phyloP scores from a whole-genome alignment of 352 stramenopile genomes.

The Phytophthora tentaculata region DNA sequence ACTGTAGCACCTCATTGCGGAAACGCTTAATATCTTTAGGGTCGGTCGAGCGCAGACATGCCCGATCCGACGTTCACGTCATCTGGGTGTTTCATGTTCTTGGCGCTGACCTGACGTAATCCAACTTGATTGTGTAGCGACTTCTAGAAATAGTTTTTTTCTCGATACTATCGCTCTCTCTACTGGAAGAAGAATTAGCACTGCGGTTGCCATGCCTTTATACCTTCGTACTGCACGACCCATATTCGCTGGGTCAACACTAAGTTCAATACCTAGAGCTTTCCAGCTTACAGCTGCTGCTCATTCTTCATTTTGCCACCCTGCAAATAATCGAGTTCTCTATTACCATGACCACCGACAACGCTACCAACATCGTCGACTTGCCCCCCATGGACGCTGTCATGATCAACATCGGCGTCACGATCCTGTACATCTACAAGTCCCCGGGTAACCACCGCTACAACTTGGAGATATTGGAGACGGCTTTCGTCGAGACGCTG shows the following conservation, averaged over 20 bases:
- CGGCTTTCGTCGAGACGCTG: neutral
- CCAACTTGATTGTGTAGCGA: neutral
- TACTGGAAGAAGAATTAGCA: too few species aligned
- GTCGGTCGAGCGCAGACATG: too few species aligned
- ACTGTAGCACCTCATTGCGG: too few species aligned
- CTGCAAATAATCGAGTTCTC: neutral
- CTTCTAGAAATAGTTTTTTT: too few species aligned
- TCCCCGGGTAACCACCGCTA: neutral
- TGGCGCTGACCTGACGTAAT: neutral
- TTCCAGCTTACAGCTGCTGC: neutral
- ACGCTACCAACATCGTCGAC: constrained; percentile 3
- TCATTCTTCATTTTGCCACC: neutral
- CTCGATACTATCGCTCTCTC: too few species aligned
- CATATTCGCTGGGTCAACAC: neutral
- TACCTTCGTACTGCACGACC: neutral
- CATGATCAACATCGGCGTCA: constrained; percentile 4
- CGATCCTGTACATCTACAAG: constrained; percentile 3
- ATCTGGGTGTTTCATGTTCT: too few species aligned
- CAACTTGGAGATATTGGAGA: neutral
- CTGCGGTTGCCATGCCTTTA: too few species aligned
- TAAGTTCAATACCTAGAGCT: neutral
- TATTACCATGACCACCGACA: neutral
- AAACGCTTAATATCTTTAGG: too few species aligned
- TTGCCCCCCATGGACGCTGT: constrained; percentile 9
- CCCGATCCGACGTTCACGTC: too few species aligned